These are phyloP conservation scores for Tricholoma bakamatsutake DNA, from an alignment of 768 basidiomycete species.

Conservation along the genomic window DNA sequence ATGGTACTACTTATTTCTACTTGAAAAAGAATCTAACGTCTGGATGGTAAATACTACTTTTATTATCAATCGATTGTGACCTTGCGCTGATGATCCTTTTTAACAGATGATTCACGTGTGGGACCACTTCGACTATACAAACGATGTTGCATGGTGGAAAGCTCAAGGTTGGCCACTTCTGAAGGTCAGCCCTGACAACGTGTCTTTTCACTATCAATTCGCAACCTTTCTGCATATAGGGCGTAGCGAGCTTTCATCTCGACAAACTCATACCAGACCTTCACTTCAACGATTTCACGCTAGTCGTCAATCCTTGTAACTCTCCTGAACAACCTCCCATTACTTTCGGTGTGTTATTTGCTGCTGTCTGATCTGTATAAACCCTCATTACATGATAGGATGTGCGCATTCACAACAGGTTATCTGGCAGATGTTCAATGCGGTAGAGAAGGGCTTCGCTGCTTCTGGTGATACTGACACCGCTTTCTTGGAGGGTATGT, in stretches of 20 bases:
- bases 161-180: conserved; percentile 70
- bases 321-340: conserved; percentile 71
- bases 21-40: conserved; percentile 48
- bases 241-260: conserved; percentile 64
- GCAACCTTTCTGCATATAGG: conserved; percentile 29
- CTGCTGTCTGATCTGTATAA: not conserved
- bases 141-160: conserved; percentile 63
- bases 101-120: conserved; percentile 69
- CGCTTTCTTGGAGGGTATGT: conserved; percentile 51
- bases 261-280: conserved; percentile 63
- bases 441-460: conserved; percentile 61
- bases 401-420: conserved; percentile 74
- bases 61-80: not conserved
- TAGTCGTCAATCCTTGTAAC: conserved; percentile 70
- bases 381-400: conserved; percentile 29
- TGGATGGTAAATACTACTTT: conserved; percentile 56
- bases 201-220: not conserved
- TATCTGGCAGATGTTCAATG: conserved; percentile 76
- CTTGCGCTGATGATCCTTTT: not conserved
- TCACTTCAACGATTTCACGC: conserved; percentile 62
- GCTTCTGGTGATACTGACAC: conserved; percentile 61
- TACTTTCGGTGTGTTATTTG: conserved; percentile 49
- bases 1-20: not conserved
- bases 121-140: conserved; percentile 75
- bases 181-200: conserved; percentile 37